These are phyloP conservation scores for Athelia psychrophila DNA, from an alignment of 1,284 basidiomycete species.

Conservation along the genomic window DNA sequence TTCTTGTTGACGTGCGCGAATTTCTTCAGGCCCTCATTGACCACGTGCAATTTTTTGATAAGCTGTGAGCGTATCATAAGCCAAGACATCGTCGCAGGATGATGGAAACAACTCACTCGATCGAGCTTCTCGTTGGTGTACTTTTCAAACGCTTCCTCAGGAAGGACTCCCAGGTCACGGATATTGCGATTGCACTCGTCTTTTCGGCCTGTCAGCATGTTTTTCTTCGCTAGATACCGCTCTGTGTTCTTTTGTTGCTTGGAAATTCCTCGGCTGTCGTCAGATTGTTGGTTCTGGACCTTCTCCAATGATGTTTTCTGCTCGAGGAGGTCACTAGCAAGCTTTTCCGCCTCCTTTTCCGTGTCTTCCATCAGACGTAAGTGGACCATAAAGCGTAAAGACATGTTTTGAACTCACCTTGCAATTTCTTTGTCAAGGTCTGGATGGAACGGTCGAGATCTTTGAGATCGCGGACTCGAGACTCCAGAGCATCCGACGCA, in stretches of 20 bases:
- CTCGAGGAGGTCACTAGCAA: conserved; percentile 65
- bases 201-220: conserved; percentile 80
- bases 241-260: conserved; percentile 94
- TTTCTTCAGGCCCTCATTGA: conserved; percentile 92
- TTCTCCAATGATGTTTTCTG: conserved; percentile 69
- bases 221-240: conserved; percentile 88
- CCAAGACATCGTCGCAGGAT: conserved; percentile 1
- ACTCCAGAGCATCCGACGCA: conserved; percentile 65
- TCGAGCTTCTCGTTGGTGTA: conserved; percentile 85
- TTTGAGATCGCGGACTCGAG: conserved; percentile 66
- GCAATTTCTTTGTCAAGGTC: conserved; percentile 56
- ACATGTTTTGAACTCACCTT: conserved; percentile 45
- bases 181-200: conserved; percentile 95
- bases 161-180: conserved; percentile 92
- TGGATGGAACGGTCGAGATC: conserved; percentile 66
- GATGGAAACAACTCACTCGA: conserved; percentile 50
- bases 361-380: conserved; percentile 39
- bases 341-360: conserved; percentile 70
- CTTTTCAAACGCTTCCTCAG: conserved; percentile 97
- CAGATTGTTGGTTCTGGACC: conserved; percentile 77
- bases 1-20: conserved; percentile 99
- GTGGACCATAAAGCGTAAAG: conserved; percentile 3
- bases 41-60: conserved; percentile 85
- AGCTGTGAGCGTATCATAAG: conserved; percentile 48
- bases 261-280: conserved; percentile 83